Evolutionary conservation across 2,329 filamentous ascomycete genomes (phyloP), one percentile per base, ranked within the genome.

Genomic region (Alternaria gaisen): DNA sequence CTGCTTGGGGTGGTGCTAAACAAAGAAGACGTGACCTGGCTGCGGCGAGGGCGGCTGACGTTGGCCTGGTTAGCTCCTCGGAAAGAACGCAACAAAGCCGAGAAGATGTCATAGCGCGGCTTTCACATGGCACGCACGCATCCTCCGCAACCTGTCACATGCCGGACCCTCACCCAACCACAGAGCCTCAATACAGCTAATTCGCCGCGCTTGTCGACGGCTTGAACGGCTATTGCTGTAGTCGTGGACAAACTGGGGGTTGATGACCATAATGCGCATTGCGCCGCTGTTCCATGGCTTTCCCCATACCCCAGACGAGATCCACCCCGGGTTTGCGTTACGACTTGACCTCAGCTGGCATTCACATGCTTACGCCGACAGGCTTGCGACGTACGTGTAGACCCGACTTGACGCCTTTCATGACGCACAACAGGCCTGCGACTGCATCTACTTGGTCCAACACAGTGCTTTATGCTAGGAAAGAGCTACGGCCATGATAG

Each of bases 401-500:
- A 53, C 47, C 40, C 44, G 32, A 53, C 22, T 44, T 43, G 24
- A 60, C 51, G 63, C 63, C 63, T 66, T 66, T 62, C 60, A 67
- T 66, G 65, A 64, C 67, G 64, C 55, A 41, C 24, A 42, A 40
- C 8, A 22, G n/a, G 26, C 6, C 18, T 34, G 22, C 28, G 22
- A 44, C 44, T 51, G 34, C 40, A 41, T 24, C 38, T 32, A 24
- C 46, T 36, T 20, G 44, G 53, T 50, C 40, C 18, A 43, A 34
- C 24, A 56, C 56, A 50, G 57, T 40, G 32, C 32, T 38, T 20
- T 24, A 26, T 34, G 12, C 28, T 38, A 46, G 55, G 42, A 28
- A 24, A 52, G 47, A 32, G 26, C 47, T 32, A 42, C 50, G 24
- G 67, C 32, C 54, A 79, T 79, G 77, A 79, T 79, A 67, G 94